Evolutionary conservation across 2,329 filamentous ascomycete genomes (phyloP).

Genomic region (Neonectria coccinea): DNA sequence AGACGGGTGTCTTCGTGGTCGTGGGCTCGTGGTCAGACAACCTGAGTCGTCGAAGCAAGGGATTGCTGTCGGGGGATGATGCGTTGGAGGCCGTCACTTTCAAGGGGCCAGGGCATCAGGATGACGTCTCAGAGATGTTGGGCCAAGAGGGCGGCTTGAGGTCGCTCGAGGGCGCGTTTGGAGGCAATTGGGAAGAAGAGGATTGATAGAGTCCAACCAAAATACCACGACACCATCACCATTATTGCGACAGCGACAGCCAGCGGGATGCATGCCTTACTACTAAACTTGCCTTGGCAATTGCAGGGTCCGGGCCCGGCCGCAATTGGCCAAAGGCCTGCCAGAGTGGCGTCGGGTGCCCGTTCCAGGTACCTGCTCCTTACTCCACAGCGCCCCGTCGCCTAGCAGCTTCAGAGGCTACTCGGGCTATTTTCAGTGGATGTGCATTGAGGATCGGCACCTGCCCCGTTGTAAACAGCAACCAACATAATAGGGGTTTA

Average conservation of each 20-base stretch:
- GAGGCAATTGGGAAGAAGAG: conserved; percentile 32
- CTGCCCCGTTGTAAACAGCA: conserved; percentile 15
- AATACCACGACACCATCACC: conserved; percentile 40
- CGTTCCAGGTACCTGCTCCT: conserved; percentile 22
- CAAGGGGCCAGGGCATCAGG: conserved; percentile 23
- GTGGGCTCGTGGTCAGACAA: conserved; percentile 25
- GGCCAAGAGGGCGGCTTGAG: conserved; percentile 14
- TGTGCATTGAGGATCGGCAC: conserved; percentile 25
- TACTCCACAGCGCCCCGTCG: conserved; percentile 17
- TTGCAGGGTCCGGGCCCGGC: conserved; percentile 24
- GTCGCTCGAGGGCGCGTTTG: conserved; percentile 33
- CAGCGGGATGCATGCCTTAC: conserved; percentile 23
- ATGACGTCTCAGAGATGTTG: conserved; percentile 20
- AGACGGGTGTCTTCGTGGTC: conserved; percentile 11
- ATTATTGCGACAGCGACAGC: conserved; percentile 38
- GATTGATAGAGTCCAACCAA: conserved; percentile 29
- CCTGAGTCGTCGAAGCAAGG: conserved; percentile 5
- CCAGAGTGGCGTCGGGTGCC: conserved; percentile 22
- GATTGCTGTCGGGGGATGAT: conserved; percentile 22
- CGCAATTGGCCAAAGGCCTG: conserved; percentile 24
- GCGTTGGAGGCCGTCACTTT: conserved; percentile 1
- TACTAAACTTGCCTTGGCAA: conserved; percentile 30
- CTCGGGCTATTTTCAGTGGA: conserved; percentile 20
- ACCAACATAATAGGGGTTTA: conserved; percentile 30
- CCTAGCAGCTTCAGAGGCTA: conserved; percentile 21